Conservation (phyloP, 2,329 filamentous ascomycete species). For the Dothidotthia symphoricarpi region DNA sequence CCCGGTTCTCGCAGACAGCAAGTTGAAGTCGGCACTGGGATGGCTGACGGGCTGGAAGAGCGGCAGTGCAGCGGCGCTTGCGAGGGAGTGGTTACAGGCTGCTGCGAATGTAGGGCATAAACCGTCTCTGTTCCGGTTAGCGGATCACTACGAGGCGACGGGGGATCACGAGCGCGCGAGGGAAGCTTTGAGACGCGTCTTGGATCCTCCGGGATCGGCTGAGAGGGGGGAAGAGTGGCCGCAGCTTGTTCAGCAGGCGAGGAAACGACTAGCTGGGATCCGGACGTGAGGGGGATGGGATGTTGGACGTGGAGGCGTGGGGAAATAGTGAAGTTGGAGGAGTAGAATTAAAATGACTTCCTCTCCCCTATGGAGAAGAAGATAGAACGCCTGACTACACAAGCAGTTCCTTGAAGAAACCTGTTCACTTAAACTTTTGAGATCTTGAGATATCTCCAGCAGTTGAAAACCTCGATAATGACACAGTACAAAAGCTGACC, state of each 20-base stretch:
- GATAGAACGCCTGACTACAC: too few relatives aligned
- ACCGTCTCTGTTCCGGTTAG: slow-evolving; percentile 27
- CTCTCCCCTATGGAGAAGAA: too few relatives aligned
- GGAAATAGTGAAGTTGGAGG: too few relatives aligned
- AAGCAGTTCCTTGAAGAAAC: too few relatives aligned
- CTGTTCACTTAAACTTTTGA: too few relatives aligned
- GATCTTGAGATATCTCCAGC: too few relatives aligned
- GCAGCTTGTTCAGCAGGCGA: slow-evolving; percentile 22
- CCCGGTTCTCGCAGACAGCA: slow-evolving; percentile 7
- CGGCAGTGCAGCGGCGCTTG: slow-evolving; percentile 17
- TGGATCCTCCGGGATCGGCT: slow-evolving; percentile 13
- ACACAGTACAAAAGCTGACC: too few relatives aligned
- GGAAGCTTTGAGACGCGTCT: slow-evolving; percentile 14
- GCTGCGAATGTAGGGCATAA: slow-evolving; percentile 32
- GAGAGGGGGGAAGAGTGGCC: slow-evolving; percentile 28
- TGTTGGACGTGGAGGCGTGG: too few relatives aligned
- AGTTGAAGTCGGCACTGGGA: slow-evolving; percentile 17
- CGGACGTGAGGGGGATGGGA: neutral
- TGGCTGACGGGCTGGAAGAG: slow-evolving; percentile 26
- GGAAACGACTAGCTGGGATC: slow-evolving; percentile 14
- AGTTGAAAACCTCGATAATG: too few relatives aligned
- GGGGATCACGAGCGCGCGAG: slow-evolving; percentile 18
- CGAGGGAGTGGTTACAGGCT: slow-evolving; percentile 32
- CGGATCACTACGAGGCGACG: slow-evolving; percentile 15
- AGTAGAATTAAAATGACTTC: too few relatives aligned